These are phyloP conservation scores for Tanacetum coccineum DNA, from an alignment of 129 eudicot species.

Conservation along the genomic window DNA sequence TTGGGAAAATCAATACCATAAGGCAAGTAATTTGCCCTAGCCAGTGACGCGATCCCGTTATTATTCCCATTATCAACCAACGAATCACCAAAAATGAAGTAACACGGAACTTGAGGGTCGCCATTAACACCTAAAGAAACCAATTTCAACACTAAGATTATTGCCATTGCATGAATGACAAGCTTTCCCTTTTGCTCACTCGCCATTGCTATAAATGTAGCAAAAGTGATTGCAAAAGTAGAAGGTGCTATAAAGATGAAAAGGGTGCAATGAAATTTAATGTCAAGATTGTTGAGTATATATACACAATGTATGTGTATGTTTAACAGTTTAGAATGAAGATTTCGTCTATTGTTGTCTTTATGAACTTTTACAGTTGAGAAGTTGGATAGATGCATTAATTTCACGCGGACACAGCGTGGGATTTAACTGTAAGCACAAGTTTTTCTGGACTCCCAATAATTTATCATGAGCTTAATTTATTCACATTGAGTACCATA, in stretches of 20 bases:
- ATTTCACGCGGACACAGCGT: conserved; percentile 29
- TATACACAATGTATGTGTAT: conserved; percentile 23
- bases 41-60: conserved; percentile 61
- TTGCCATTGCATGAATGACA: conserved; percentile 21
- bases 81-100: conserved; percentile 82
- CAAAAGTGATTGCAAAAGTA: conserved; percentile 21
- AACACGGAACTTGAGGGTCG: conserved; percentile 76
- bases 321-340: conserved; percentile 1
- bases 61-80: conserved; percentile 86
- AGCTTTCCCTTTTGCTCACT: conserved; percentile 29
- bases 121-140: conserved; percentile 31
- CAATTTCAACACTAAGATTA: conserved; percentile 21
- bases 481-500: too few species aligned
- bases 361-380: conserved; percentile 34
- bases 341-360: conserved; percentile 11
- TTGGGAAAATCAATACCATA: conserved; percentile 72
- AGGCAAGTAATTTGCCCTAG: conserved; percentile 79
- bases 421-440: conserved; percentile 20
- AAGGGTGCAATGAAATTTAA: conserved; percentile 23
- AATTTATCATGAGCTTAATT: too few species aligned
- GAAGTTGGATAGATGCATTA: conserved; percentile 26
- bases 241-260: conserved; percentile 23
- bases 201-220: conserved; percentile 25
- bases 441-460: conserved; percentile 2
- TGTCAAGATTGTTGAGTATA: conserved; percentile 23